Conservation (phyloP, 164 flowering plant species). For the Platanus orientalis region DNA sequence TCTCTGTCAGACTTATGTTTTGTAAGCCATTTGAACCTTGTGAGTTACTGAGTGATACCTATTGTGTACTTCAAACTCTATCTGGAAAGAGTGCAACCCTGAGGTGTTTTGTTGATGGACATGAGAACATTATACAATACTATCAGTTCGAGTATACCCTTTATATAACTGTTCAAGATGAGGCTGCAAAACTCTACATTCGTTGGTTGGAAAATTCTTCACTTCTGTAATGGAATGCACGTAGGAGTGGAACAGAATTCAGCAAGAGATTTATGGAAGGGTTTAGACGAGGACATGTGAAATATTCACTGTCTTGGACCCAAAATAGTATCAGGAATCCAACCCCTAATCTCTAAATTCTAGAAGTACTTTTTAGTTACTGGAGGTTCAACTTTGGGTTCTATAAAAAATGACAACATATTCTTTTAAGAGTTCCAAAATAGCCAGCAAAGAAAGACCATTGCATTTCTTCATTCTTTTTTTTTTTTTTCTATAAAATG, state of each 20-base stretch:
- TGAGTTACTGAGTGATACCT: not conserved
- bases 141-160: slow-evolving; percentile 59
- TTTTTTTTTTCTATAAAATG: too few species aligned
- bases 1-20: too few species aligned
- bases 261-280: slow-evolving; percentile 68
- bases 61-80: not conserved
- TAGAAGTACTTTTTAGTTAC: too few species aligned
- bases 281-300: slow-evolving; percentile 36
- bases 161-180: slow-evolving; percentile 62
- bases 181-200: slow-evolving; percentile 53
- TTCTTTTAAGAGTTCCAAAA: too few species aligned
- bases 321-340: too few species aligned
- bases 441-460: too few species aligned
- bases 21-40: not conserved
- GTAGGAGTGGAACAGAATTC: slow-evolving; percentile 68
- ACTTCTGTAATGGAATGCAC: slow-evolving; percentile 61
- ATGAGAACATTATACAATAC: slow-evolving; percentile 51
- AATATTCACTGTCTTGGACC: too few species aligned
- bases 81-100: slow-evolving; percentile 13
- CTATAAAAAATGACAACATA: too few species aligned
- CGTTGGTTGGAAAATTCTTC: slow-evolving; percentile 50
- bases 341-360: too few species aligned
- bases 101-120: slow-evolving; percentile 18
- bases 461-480: too few species aligned
- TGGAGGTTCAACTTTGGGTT: too few species aligned